A percentile compares a stretch with the other conserved stretches of the same genome.
These are phyloP conservation scores for Gynostemma pentaphyllum DNA, from an alignment of 306 rosid genomes.

Conservation along the genomic window DNA sequence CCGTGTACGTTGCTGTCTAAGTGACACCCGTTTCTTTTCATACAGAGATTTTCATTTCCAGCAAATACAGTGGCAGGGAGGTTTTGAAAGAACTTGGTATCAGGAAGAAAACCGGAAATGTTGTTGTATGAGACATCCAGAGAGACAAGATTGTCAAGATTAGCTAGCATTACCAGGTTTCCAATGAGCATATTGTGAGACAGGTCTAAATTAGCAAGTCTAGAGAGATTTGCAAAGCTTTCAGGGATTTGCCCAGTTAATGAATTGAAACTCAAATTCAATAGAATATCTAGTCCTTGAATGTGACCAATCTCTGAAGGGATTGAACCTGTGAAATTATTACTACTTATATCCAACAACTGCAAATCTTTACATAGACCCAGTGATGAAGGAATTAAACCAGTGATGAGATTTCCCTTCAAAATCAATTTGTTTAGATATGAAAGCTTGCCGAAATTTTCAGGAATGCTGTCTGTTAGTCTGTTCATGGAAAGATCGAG, in stretches of 20 bases:
- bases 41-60: slow-evolving; percentile 67
- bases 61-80: slow-evolving; percentile 52
- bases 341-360: slow-evolving; percentile 73
- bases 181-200: slow-evolving; percentile 77
- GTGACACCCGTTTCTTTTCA: slow-evolving; percentile 35
- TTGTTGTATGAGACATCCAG: slow-evolving; percentile 77
- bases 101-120: slow-evolving; percentile 68
- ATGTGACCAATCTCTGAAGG: slow-evolving; percentile 65
- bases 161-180: slow-evolving; percentile 36
- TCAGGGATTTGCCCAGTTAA: slow-evolving; percentile 65
- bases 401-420: slow-evolving; percentile 49
- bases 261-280: slow-evolving; percentile 80
- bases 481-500: slow-evolving; percentile 72
- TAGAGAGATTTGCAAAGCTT: slow-evolving; percentile 76
- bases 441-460: slow-evolving; percentile 44
- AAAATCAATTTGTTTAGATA: slow-evolving; percentile 59
- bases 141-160: slow-evolving; percentile 72
- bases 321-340: slow-evolving; percentile 51
- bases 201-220: slow-evolving; percentile 71
- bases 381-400: slow-evolving; percentile 55
- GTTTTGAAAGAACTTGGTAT: slow-evolving; percentile 57
- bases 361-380: slow-evolving; percentile 72
- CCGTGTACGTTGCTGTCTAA: slow-evolving; percentile 18
- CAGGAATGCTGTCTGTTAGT: slow-evolving; percentile 54
- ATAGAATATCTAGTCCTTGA: slow-evolving; percentile 71